A percentile compares a stretch with the other conserved stretches of the same genome.
Evolutionary conservation across 2,329 filamentous ascomycete genomes (phyloP).

Genomic region (Cladosporium phlei): DNA sequence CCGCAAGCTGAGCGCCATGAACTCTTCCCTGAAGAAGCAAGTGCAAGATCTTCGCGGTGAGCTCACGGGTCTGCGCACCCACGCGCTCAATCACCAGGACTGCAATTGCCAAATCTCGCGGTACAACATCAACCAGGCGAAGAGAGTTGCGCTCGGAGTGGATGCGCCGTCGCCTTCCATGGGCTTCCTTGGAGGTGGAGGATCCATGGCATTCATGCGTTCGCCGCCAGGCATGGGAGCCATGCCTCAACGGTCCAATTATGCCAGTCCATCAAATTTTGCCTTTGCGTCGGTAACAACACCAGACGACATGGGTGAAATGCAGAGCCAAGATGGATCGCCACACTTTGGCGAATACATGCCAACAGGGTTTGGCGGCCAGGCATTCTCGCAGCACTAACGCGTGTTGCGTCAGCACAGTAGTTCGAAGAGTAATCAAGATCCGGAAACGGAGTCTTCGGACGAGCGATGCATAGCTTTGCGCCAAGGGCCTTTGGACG

Average conservation of each 20-base stretch:
- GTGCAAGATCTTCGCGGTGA: constrained; percentile 31
- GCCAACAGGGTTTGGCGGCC: constrained; percentile 3
- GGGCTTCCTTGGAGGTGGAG: constrained; percentile 15
- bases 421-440: not conserved
- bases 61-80: constrained; percentile 29
- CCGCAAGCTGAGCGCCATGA: constrained; percentile 34
- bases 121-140: constrained; percentile 31
- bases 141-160: constrained; percentile 19
- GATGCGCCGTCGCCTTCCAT: constrained; percentile 19
- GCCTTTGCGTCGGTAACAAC: constrained; percentile 15
- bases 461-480: not conserved
- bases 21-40: constrained; percentile 29
- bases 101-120: constrained; percentile 32
- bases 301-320: constrained; percentile 9
- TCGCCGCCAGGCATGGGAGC: constrained; percentile 5
- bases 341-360: constrained; percentile 9
- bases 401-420: not conserved
- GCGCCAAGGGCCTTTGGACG: not conserved
- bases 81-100: constrained; percentile 30
- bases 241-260: constrained; percentile 7
- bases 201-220: constrained; percentile 13
- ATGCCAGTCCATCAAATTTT: constrained; percentile 10
- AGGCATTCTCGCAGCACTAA: constrained; percentile 5
- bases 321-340: constrained; percentile 8
- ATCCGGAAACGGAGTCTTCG: not conserved